A percentile compares a stretch with the other conserved stretches of the same genome.
These are phyloP conservation scores for Fusarium annulatum DNA, from an alignment of 2,329 filamentous ascomycete genomes.

Conservation along the genomic window DNA sequence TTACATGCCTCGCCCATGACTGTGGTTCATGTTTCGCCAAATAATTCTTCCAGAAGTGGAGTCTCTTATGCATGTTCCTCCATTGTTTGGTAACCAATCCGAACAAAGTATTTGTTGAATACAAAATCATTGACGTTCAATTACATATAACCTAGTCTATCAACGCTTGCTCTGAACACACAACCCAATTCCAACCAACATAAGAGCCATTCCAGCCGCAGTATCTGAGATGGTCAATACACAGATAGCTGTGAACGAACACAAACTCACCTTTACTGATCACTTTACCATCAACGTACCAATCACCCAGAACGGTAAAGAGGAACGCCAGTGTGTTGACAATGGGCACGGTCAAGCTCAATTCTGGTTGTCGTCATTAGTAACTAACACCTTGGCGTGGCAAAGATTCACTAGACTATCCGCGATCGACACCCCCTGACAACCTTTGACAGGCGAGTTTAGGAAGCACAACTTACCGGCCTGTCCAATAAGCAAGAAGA, in stretches of 20 bases:
- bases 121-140: conserved; percentile 5
- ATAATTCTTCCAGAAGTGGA: conserved; percentile 30
- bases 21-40: background rate
- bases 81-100: conserved; percentile 39
- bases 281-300: conserved; percentile 92
- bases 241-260: background rate
- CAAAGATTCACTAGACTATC: conserved; percentile 25
- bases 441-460: conserved; percentile 9
- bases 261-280: conserved; percentile 78
- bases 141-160: conserved; percentile 23
- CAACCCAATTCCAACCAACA: conserved; percentile 81
- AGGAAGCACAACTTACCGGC: conserved; percentile 71
- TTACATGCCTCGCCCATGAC: background rate
- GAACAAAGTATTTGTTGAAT: conserved; percentile 12
- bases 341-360: conserved; percentile 93
- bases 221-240: conserved; percentile 68
- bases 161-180: conserved; percentile 77
- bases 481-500: conserved; percentile 92
- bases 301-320: conserved; percentile 95
- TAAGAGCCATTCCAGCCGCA: conserved; percentile 82
- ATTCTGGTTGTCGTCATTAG: conserved; percentile 64
- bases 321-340: conserved; percentile 94
- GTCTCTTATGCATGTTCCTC: conserved; percentile 26
- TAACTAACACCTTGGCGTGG: conserved; percentile 12
- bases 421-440: conserved; percentile 24